These are phyloP conservation scores for Nakazawaea sp. DNA, from an alignment of 805 yeast genomes.

Conservation along the genomic window DNA sequence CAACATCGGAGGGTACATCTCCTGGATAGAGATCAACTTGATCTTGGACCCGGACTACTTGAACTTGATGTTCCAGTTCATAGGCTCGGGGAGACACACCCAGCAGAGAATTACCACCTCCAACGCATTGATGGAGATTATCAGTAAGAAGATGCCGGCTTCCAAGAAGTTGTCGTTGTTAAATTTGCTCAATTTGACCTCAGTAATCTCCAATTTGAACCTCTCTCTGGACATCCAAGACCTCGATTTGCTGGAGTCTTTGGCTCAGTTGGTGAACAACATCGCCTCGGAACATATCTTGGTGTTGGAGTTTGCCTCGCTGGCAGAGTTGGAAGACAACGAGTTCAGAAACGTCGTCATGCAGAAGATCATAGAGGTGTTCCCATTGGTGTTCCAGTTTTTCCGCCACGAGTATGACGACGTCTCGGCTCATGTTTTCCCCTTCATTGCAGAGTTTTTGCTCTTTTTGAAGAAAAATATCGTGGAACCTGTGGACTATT, in stretches of 20 bases:
- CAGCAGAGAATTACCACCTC: slow-evolving; percentile 54
- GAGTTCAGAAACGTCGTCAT: slow-evolving; percentile 27
- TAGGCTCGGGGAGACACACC: slow-evolving; percentile 22
- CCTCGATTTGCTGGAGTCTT: slow-evolving; percentile 65
- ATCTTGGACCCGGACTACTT: slow-evolving; percentile 59
- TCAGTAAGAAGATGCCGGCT: slow-evolving; percentile 53
- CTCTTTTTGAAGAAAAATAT: slow-evolving; percentile 56
- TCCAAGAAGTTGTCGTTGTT: slow-evolving; percentile 57
- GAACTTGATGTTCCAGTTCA: slow-evolving; percentile 48
- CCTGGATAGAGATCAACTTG: slow-evolving; percentile 85
- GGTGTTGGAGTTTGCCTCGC: slow-evolving; percentile 47
- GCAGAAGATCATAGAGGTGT: slow-evolving; percentile 48
- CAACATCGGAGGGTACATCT: slow-evolving; percentile 77
- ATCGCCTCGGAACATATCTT: slow-evolving; percentile 72
- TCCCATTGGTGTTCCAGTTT: slow-evolving; percentile 68
- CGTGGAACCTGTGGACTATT: slow-evolving; percentile 24
- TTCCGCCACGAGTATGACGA: slow-evolving; percentile 85
- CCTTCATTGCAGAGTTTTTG: slow-evolving; percentile 71
- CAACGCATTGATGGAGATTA: slow-evolving; percentile 42
- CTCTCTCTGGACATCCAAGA: slow-evolving; percentile 39
- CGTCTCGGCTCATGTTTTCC: slow-evolving; percentile 74
- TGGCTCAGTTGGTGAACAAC: slow-evolving; percentile 67
- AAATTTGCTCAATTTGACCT: slow-evolving; percentile 59
- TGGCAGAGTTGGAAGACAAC: slow-evolving; percentile 29
- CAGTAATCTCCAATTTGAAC: slow-evolving; percentile 34